Evolutionary conservation across 495 filamentous ascomycete species (phyloP), one percentile per base, ranked within the genome.

Genomic region (Pyrenula aspistea): DNA sequence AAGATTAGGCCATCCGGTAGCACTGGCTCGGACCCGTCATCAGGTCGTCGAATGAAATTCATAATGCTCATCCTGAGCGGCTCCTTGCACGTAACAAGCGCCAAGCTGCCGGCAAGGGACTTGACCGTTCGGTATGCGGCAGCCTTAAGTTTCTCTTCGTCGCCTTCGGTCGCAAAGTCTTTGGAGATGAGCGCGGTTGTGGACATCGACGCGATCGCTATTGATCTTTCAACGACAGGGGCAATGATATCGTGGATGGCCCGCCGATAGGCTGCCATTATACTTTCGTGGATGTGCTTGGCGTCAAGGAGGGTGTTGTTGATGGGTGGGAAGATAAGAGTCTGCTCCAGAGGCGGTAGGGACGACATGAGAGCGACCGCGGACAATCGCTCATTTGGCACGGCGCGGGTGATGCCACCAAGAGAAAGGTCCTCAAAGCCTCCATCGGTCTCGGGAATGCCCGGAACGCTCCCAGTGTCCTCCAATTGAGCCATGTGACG

Each of bases 51-150:
- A 61, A 99, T 87, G 65, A 96, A 94, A 69, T 96, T 97, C 31
- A 82, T 87, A 74, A 97, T 96, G 73, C 92, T 96, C 68, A 91
- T 89, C 57, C 91, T 83, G 20, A 99, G 75, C 24, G 93, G 93
- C 65, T 99, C 94, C 69, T 96, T 97, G 63, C 91, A 97, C 3
- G 93, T 97, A n/a, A 97, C 93, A 15, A 95, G 79, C 12, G 93
- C 93, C 54, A 99, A 78, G 61, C 88, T 93, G 12, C 92, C 92
- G 47, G 94, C 89, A 31, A 95, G 87, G 56, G 89, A 85, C 64
- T 92, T 86, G 15, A 95, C 93, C 80, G 96, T 90, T 53, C 85
- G 93, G 56, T 92, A 84, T 8, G 94, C 91, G 21, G 91, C 84
- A 51, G 82, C 84, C 52, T 88, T 83, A 51, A 96, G 78, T 56